Conservation (phyloP, 164 flowering plant species). For the Brasenia schreberi region DNA sequence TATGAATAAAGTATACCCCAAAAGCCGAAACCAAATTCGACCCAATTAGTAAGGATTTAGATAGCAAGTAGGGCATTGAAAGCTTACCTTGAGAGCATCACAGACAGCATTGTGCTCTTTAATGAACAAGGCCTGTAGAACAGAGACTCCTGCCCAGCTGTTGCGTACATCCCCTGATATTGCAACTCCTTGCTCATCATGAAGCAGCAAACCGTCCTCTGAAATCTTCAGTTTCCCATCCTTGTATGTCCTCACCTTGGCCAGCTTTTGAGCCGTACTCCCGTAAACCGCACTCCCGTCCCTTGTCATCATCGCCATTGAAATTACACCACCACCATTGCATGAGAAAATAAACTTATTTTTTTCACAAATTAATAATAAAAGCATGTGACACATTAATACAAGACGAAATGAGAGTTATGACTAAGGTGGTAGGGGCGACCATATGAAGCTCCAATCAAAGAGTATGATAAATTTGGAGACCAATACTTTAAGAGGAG, state of each 20-base stretch:
- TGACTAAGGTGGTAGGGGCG: too few relatives aligned
- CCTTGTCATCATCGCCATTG: conserved; percentile 17
- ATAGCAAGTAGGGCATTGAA: too few relatives aligned
- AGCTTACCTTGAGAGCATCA: conserved; percentile 26
- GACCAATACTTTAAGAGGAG: too few relatives aligned
- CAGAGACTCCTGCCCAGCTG: conserved; percentile 29
- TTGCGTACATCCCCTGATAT: conserved; percentile 35
- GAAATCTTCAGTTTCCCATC: conserved; percentile 33
- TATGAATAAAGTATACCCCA: too few relatives aligned
- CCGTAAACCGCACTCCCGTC: conserved; percentile 39
- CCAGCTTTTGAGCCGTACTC: conserved; percentile 13
- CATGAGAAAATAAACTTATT: too few relatives aligned
- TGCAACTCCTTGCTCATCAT: conserved; percentile 17
- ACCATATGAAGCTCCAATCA: too few relatives aligned
- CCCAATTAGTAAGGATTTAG: too few relatives aligned
- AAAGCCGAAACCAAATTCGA: too few relatives aligned
- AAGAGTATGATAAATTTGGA: too few relatives aligned
- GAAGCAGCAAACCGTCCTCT: conserved; percentile 23
- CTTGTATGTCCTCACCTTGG: conserved; percentile 20
- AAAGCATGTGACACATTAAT: too few relatives aligned
- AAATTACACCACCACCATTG: neutral
- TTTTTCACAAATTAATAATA: too few relatives aligned
- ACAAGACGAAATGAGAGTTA: too few relatives aligned
- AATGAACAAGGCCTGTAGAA: conserved; percentile 32
- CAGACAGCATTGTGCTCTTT: conserved; percentile 35